Conservation (phyloP, 2,329 filamentous ascomycete species). For the Botrytis hyacinthi region DNA sequence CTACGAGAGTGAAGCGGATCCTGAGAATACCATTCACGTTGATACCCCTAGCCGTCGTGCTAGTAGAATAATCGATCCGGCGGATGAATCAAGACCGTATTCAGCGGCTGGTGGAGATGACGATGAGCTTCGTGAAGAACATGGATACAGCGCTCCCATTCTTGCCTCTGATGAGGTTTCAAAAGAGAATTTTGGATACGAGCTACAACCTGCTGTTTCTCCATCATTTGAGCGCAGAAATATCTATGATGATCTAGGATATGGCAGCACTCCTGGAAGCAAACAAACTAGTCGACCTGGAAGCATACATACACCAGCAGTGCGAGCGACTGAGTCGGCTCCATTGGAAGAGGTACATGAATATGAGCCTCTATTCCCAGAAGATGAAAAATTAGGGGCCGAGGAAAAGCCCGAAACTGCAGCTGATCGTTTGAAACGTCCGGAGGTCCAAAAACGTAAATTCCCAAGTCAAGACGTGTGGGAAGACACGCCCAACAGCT, state of each 20-base stretch:
- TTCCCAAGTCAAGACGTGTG: slow-evolving; percentile 97
- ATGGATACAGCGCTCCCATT: slow-evolving; percentile 72
- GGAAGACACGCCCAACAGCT: slow-evolving; percentile 90
- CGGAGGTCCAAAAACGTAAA: slow-evolving; percentile 56
- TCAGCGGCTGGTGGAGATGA: slow-evolving; percentile 45
- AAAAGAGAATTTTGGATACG: slow-evolving; percentile 67
- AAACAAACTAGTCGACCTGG: slow-evolving; percentile 60
- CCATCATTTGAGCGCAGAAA: slow-evolving; percentile 64
- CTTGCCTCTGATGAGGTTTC: slow-evolving; percentile 83
- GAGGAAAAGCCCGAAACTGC: slow-evolving; percentile 51
- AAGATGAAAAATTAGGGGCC: slow-evolving; percentile 58
- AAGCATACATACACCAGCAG: slow-evolving; percentile 57
- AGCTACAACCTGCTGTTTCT: slow-evolving; percentile 78
- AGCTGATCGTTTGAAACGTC: slow-evolving; percentile 55
- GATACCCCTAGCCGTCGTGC: slow-evolving; percentile 58
- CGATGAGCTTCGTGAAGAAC: slow-evolving; percentile 55
- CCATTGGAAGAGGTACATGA: slow-evolving; percentile 86
- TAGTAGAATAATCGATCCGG: slow-evolving; percentile 43
- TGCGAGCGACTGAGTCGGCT: slow-evolving; percentile 52
- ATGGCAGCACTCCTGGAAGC: slow-evolving; percentile 45
- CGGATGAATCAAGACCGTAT: slow-evolving; percentile 48
- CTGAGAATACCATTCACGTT: slow-evolving; percentile 71
- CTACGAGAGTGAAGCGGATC: slow-evolving; percentile 48
- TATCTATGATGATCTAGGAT: slow-evolving; percentile 55
- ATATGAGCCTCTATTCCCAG: slow-evolving; percentile 91